Conservation (phyloP, 1,139 yeast genomes). For the Sugiyamaella neomexicana region DNA sequence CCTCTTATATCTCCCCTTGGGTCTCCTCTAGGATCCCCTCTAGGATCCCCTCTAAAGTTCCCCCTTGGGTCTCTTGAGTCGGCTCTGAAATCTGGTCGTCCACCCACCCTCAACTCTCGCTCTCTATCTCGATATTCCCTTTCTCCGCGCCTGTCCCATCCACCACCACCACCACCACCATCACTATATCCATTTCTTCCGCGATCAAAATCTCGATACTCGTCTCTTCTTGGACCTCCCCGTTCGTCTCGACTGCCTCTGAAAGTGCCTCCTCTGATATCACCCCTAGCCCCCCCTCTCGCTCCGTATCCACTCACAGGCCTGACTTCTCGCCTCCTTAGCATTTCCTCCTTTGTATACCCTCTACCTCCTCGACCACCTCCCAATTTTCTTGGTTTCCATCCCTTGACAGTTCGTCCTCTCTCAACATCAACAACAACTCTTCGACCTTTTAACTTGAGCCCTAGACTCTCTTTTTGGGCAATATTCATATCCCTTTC, state of each 20-base stretch:
- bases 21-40: not conserved
- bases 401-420: conserved; percentile 69
- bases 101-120: not conserved
- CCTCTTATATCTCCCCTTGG: not conserved
- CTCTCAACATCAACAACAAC: conserved; percentile 81
- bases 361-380: conserved; percentile 74
- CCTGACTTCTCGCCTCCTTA: conserved; percentile 7
- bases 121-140: not conserved
- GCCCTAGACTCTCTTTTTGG: conserved; percentile 57
- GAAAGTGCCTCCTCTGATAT: conserved; percentile 18
- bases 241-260: conserved; percentile 1
- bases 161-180: not conserved
- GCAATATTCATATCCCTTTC: conserved; percentile 61
- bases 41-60: not conserved
- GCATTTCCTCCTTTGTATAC: conserved; percentile 38
- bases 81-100: not conserved
- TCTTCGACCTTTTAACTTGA: conserved; percentile 52
- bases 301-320: too few species aligned
- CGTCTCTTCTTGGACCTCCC: conserved; percentile 1
- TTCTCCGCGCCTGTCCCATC: not conserved
- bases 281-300: too few species aligned
- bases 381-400: conserved; percentile 79
- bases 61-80: not conserved
- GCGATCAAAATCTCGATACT: conserved; percentile 1
- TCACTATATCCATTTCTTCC: not conserved